phyloP scores from a whole-genome alignment of 2,329 filamentous ascomycete species.

The Botrytis galanthina region DNA sequence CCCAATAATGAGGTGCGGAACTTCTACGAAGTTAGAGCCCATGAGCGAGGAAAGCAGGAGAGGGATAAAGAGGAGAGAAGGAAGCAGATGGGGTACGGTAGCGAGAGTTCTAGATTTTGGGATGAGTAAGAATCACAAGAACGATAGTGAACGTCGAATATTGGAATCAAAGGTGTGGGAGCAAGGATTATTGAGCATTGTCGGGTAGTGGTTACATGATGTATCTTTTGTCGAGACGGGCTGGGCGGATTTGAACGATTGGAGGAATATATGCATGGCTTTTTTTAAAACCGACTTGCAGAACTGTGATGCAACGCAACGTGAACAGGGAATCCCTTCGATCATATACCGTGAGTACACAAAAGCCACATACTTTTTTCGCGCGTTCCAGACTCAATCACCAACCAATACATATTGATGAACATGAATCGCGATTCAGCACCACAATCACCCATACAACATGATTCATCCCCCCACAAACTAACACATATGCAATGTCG shows the following conservation, averaged over 20 bases:
- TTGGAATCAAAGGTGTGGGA: background rate
- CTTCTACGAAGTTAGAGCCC: background rate
- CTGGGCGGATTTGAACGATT: background rate
- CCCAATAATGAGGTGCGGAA: background rate
- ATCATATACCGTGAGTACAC: background rate
- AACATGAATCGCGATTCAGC: background rate
- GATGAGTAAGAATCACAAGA: background rate
- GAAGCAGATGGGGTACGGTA: background rate
- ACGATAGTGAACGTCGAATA: background rate
- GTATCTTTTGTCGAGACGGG: background rate
- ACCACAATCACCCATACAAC: background rate
- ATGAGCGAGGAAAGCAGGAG: background rate
- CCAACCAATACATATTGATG: background rate
- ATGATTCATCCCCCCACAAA: background rate
- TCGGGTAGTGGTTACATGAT: background rate
- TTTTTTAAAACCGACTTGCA: background rate
- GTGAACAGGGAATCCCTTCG: background rate
- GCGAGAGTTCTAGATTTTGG: background rate
- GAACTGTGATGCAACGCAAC: background rate
- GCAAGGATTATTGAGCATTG: background rate
- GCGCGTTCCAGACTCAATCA: background rate
- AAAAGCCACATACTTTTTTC: background rate
- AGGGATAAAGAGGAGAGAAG: background rate
- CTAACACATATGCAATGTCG: background rate
- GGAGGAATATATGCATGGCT: background rate